Evolutionary conservation across 257 asterid genomes (phyloP).

Genomic region (Ilex asprella): DNA sequence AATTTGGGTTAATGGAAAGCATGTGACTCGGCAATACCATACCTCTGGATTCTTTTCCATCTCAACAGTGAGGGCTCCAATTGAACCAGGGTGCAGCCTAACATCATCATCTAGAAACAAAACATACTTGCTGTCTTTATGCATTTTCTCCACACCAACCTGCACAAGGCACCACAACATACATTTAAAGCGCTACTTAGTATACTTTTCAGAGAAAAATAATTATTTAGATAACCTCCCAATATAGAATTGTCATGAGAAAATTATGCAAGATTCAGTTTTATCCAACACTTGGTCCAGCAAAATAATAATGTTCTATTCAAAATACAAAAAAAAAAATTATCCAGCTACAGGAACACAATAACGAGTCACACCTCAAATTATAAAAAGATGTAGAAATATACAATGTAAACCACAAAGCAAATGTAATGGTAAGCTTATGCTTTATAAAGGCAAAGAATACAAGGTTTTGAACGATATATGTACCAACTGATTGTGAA

Average conservation of each 20-base stretch:
- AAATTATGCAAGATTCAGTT: too few relatives aligned
- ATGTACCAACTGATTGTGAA: slow-evolving; percentile 92
- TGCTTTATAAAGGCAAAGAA: too few relatives aligned
- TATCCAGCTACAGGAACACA: too few relatives aligned
- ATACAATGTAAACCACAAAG: slow-evolving; percentile 6
- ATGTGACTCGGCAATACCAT: slow-evolving; percentile 10
- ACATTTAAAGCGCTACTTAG: background rate
- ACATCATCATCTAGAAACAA: slow-evolving; percentile 95
- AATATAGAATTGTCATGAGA: too few relatives aligned
- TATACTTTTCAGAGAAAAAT: background rate
- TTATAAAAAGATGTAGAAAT: background rate
- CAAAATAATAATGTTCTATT: too few relatives aligned
- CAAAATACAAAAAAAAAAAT: too few relatives aligned
- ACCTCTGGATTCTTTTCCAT: slow-evolving; percentile 96
- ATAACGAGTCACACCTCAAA: too few relatives aligned
- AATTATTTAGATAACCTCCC: too few relatives aligned
- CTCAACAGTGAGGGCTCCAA: slow-evolving; percentile 91
- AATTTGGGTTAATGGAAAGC: too few relatives aligned
- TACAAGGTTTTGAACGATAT: slow-evolving; percentile 2
- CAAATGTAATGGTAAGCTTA: background rate
- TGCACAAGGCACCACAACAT: slow-evolving; percentile 20
- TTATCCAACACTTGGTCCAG: too few relatives aligned
- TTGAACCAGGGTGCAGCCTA: slow-evolving; percentile 96
- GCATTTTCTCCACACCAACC: slow-evolving; percentile 96
- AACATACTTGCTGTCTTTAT: slow-evolving; percentile 84